Percentiles rank a stretch among this genome's conserved stretches.
phyloP scores from a whole-genome alignment of 768 basidiomycete genomes.

The Dioszegia aurantiaca region DNA sequence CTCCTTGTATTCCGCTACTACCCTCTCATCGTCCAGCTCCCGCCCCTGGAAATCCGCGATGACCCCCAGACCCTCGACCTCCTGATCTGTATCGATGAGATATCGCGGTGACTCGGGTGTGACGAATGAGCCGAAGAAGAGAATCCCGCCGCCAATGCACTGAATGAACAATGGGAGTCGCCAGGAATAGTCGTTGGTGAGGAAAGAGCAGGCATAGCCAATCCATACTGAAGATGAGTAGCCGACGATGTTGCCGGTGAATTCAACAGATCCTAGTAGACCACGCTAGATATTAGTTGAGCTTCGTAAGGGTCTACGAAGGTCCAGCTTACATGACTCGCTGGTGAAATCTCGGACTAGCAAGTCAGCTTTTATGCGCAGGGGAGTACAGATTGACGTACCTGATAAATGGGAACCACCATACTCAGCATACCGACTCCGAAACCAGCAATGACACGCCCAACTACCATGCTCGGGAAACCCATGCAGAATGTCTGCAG shows the following conservation, averaged over 20 bases:
- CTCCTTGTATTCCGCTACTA: constrained; percentile 80
- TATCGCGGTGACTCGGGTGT: constrained; percentile 92
- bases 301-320: not conserved
- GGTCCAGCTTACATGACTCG: constrained; percentile 66
- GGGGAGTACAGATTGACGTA: constrained; percentile 13
- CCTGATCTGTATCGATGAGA: constrained; percentile 82
- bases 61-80: constrained; percentile 77
- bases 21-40: constrained; percentile 64
- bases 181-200: constrained; percentile 85
- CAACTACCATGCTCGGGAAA: constrained; percentile 75
- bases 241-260: constrained; percentile 86
- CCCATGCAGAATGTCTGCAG: constrained; percentile 77
- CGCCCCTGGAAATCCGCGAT: constrained; percentile 87
- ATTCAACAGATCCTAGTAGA: constrained; percentile 89
- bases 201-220: constrained; percentile 87
- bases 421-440: constrained; percentile 87
- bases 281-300: constrained; percentile 62
- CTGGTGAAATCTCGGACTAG: constrained; percentile 92
- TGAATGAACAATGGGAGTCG: constrained; percentile 83
- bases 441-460: constrained; percentile 77
- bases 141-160: constrained; percentile 76
- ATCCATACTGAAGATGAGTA: constrained; percentile 91
- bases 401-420: constrained; percentile 52
- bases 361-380: not conserved
- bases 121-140: constrained; percentile 72